Conservation (phyloP, 179 eudicot species). For the Gypsophila paniculata region DNA sequence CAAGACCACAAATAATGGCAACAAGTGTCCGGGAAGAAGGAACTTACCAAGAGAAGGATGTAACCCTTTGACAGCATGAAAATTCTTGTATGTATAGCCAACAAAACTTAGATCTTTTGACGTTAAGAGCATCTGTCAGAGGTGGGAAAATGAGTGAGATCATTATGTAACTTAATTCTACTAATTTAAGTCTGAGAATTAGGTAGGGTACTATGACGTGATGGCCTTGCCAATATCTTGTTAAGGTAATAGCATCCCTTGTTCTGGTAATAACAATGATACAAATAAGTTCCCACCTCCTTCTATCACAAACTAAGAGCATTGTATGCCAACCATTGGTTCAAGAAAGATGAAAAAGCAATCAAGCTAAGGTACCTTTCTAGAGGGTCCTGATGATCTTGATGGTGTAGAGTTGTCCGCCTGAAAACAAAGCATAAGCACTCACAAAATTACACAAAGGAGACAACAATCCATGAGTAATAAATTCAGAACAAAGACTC, state of each 20-base stretch:
- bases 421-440: constrained; percentile 37
- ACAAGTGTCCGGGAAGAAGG: constrained; percentile 3
- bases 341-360: neutral
- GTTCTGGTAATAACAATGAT: neutral
- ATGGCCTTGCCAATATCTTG: too few species aligned
- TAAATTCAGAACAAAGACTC: neutral
- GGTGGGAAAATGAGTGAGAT: constrained; percentile 5
- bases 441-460: neutral
- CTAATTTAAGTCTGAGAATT: neutral
- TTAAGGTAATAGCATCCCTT: too few species aligned
- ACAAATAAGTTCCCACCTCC: neutral
- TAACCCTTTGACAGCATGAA: constrained; percentile 78
- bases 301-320: too few species aligned
- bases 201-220: too few species aligned
- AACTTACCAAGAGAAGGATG: constrained; percentile 56
- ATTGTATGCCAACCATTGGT: too few species aligned
- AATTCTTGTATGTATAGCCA: constrained; percentile 89
- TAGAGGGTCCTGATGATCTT: constrained; percentile 71
- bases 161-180: neutral
- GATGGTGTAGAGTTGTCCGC: constrained; percentile 53
- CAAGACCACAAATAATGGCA: neutral
- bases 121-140: constrained; percentile 35
- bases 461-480: neutral
- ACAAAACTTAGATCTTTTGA: constrained; percentile 85
- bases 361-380: constrained; percentile 52